Percentiles rank a stretch among this genome's conserved stretches.
These are phyloP conservation scores for Thalassiosira exigua DNA, from an alignment of 352 stramenopile species.

Conservation along the genomic window DNA sequence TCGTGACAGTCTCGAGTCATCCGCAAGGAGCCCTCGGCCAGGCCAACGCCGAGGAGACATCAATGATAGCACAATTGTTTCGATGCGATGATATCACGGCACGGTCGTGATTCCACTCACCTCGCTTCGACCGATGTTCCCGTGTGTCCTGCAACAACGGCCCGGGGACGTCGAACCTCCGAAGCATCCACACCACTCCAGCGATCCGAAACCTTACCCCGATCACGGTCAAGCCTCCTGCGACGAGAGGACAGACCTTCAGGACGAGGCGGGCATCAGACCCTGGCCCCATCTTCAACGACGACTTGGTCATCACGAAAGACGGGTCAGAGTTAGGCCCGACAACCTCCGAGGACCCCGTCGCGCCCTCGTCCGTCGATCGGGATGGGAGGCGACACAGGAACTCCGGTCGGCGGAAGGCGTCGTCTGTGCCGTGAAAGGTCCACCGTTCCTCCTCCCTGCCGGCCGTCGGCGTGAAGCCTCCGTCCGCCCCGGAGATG, in stretches of 20 bases:
- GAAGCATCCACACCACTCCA: slow-evolving; percentile 80
- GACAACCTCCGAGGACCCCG: slow-evolving; percentile 33
- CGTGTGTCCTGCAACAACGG: slow-evolving; percentile 76
- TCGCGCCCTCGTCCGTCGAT: slow-evolving; percentile 11
- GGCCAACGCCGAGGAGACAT: no score
- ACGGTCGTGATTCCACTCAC: no score
- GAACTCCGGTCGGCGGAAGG: slow-evolving; percentile 66
- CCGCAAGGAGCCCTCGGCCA: no score
- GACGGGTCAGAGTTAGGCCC: slow-evolving; percentile 52
- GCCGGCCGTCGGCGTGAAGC: slow-evolving; percentile 16
- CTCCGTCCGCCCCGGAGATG: slow-evolving; percentile 48
- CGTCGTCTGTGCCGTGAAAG: slow-evolving; percentile 71
- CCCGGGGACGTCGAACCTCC: slow-evolving; percentile 73
- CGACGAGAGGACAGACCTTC: slow-evolving; percentile 73
- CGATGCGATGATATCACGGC: no score
- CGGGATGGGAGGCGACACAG: slow-evolving; percentile 52
- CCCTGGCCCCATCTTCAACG: slow-evolving; percentile 58
- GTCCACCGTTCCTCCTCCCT: no score
- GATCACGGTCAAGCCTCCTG: slow-evolving; percentile 79
- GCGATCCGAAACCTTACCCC: slow-evolving; percentile 75
- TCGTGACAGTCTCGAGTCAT: no score
- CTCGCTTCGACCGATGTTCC: slow-evolving; percentile 68
- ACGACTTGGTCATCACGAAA: slow-evolving; percentile 80
- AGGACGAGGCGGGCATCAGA: slow-evolving; percentile 40
- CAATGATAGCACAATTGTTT: no score